phyloP scores from a whole-genome alignment of 2,329 filamentous ascomycete species.

The Penicillium sp. region DNA sequence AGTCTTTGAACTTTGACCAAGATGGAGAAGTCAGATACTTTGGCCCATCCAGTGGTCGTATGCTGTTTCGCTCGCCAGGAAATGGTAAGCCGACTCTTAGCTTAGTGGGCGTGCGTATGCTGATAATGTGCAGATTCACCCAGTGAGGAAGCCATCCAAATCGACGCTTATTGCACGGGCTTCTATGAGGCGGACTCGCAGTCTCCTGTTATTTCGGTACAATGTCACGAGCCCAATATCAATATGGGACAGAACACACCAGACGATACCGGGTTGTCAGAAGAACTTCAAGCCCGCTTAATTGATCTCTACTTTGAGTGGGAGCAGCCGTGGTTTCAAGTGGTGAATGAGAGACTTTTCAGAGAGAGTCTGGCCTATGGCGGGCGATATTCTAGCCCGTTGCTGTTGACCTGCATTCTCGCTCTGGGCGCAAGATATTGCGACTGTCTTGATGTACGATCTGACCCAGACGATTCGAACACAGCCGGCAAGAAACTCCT shows the following conservation, averaged over 20 bases:
- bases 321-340: slow-evolving; percentile 42
- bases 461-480: slow-evolving; percentile 35
- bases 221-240: neutral
- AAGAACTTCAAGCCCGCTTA: slow-evolving; percentile 32
- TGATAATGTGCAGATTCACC: slow-evolving; percentile 13
- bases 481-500: slow-evolving; percentile 38
- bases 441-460: slow-evolving; percentile 34
- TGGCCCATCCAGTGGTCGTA: slow-evolving; percentile 40
- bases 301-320: slow-evolving; percentile 42
- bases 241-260: neutral
- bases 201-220: neutral
- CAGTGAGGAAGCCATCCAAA: slow-evolving; percentile 6
- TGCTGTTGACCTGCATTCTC: slow-evolving; percentile 39
- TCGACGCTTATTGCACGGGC: slow-evolving; percentile 6
- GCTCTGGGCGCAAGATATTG: slow-evolving; percentile 39
- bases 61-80: slow-evolving; percentile 31
- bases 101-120: neutral
- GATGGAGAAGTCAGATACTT: slow-evolving; percentile 42
- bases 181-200: neutral
- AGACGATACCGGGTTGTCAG: slow-evolving; percentile 15
- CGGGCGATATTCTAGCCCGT: slow-evolving; percentile 35
- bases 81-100: slow-evolving; percentile 9
- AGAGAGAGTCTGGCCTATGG: slow-evolving; percentile 29
- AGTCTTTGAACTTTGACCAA: slow-evolving; percentile 39
- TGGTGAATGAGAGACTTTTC: slow-evolving; percentile 41